Percentiles rank a stretch among this genome's conserved stretches.
These are phyloP conservation scores for Cruciata laevipes DNA, from an alignment of 257 asterid genomes.

Conservation along the genomic window DNA sequence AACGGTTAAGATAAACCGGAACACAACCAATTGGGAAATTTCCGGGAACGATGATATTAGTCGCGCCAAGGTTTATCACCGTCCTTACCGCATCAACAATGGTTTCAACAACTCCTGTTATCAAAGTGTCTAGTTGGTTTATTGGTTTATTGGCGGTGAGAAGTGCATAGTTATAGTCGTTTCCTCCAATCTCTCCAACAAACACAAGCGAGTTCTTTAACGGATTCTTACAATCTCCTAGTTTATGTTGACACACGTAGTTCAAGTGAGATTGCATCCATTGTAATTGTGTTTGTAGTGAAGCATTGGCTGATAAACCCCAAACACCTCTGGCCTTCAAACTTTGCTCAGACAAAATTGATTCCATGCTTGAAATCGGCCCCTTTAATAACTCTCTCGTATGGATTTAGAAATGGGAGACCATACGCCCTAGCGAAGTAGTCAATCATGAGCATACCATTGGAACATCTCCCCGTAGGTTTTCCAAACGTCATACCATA, in stretches of 20 bases:
- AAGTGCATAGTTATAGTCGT: conserved; percentile 25
- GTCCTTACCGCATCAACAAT: background rate
- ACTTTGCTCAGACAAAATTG: background rate
- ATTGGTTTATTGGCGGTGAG: conserved; percentile 1
- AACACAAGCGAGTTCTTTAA: conserved; percentile 19
- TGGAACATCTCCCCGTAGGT: background rate
- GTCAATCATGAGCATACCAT: background rate
- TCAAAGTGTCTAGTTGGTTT: background rate
- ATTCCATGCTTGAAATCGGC: background rate
- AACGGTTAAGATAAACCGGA: background rate
- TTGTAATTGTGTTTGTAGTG: background rate
- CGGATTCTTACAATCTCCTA: conserved; percentile 15
- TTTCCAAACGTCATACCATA: background rate
- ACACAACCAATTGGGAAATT: conserved; percentile 2
- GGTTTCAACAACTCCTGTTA: conserved; percentile 9
- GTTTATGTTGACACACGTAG: background rate
- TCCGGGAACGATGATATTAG: background rate
- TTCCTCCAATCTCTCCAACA: conserved; percentile 33
- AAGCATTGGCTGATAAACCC: too few species aligned
- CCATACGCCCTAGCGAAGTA: background rate
- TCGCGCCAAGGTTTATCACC: background rate
- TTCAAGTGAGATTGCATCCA: background rate
- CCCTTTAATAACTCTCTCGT: background rate
- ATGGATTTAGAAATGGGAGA: background rate
- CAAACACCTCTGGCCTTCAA: too few species aligned